These are phyloP conservation scores for Fusarium sp. DNA, from an alignment of 2,329 filamentous ascomycete species.

Conservation along the genomic window DNA sequence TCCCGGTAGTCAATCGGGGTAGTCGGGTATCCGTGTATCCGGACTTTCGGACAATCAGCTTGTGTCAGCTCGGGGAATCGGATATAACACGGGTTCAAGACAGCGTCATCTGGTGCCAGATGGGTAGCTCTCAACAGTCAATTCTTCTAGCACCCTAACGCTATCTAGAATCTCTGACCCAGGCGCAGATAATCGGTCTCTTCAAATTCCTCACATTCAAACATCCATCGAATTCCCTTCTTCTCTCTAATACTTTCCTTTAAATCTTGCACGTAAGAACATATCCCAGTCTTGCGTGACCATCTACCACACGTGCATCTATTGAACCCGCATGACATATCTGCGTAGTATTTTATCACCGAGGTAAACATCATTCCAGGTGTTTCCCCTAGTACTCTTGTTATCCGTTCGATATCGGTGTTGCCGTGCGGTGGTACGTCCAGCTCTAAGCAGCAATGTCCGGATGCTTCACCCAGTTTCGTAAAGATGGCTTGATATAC, in stretches of 20 bases:
- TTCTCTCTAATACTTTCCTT: background rate
- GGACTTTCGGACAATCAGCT: background rate
- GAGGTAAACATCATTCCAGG: background rate
- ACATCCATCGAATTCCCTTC: background rate
- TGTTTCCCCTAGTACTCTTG: too few relatives aligned
- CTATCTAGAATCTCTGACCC: background rate
- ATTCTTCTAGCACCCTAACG: too few relatives aligned
- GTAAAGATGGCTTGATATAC: background rate
- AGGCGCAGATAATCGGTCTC: background rate
- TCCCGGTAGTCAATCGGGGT: background rate
- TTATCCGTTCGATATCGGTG: background rate
- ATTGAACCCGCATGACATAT: background rate
- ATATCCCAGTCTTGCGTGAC: background rate
- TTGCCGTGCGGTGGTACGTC: too few relatives aligned
- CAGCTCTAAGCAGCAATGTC: background rate
- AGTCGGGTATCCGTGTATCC: slow-evolving; percentile 21
- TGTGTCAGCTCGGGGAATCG: background rate
- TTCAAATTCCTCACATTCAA: background rate
- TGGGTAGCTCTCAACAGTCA: too few relatives aligned
- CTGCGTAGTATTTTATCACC: fast-evolving
- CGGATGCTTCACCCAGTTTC: fast-evolving
- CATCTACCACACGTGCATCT: background rate
- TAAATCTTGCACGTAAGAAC: background rate
- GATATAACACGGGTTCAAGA: background rate
- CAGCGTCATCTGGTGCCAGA: too few relatives aligned